Conservation (phyloP, 441 rosid genomes). For the Pelargonium fulgidum region DNA sequence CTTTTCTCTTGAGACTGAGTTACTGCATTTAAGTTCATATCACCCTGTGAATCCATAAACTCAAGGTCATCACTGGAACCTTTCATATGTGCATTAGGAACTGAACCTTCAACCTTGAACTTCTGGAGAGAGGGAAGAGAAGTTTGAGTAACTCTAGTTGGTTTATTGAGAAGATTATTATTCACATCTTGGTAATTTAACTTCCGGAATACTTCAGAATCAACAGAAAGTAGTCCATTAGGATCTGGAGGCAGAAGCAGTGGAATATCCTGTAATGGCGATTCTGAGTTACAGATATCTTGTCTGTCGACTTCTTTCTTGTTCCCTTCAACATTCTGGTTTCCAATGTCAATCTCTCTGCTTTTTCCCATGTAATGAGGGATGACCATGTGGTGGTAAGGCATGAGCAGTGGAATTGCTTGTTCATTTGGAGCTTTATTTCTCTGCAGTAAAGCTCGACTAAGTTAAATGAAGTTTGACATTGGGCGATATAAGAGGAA, state of each 20-base stretch:
- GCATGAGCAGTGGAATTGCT: slow-evolving; percentile 92
- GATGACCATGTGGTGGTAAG: slow-evolving; percentile 98
- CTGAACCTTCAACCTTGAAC: slow-evolving; percentile 32
- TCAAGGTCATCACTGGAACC: slow-evolving; percentile 25
- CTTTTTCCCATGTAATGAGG: slow-evolving; percentile 88
- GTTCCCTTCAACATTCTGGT: slow-evolving; percentile 38
- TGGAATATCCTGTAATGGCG: slow-evolving; percentile 84
- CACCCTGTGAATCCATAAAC: slow-evolving; percentile 19
- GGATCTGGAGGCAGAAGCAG: slow-evolving; percentile 84
- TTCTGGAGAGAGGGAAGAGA: slow-evolving; percentile 51
- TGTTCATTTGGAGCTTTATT: slow-evolving; percentile 94
- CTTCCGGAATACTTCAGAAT: slow-evolving; percentile 37
- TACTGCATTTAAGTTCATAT: slow-evolving; percentile 17
- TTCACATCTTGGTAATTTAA: slow-evolving; percentile 32
- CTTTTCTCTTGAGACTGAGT: slow-evolving; percentile 8
- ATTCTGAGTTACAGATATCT: slow-evolving; percentile 70
- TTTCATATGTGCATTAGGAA: slow-evolving; percentile 21
- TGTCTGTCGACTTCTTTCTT: slow-evolving; percentile 44
- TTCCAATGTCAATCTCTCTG: slow-evolving; percentile 40
- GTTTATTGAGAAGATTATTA: not conserved
- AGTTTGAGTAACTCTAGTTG: slow-evolving; percentile 34
- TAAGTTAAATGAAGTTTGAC: slow-evolving; percentile 2
- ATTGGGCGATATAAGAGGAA: not conserved
- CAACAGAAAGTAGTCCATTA: slow-evolving; percentile 36
- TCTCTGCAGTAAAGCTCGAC: slow-evolving; percentile 44